Evolutionary conservation across 1,139 yeast species (phyloP).

Genomic region (Yamadazyma membranifaciens): DNA sequence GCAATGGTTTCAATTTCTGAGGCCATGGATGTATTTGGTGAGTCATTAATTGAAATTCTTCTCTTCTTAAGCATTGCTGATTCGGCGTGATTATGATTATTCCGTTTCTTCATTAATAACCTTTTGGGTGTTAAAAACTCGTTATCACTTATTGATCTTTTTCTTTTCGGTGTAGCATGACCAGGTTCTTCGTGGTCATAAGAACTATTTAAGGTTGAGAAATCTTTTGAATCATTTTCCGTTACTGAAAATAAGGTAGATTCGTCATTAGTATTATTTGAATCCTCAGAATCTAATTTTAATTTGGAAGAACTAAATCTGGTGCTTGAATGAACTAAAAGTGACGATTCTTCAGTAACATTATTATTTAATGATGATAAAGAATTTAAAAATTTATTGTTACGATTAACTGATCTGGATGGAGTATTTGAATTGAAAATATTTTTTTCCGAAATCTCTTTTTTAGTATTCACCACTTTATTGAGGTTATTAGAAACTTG

Average conservation of each 20-base stretch:
- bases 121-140: conserved; percentile 34
- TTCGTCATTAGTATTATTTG: conserved; percentile 13
- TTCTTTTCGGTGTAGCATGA: conserved; percentile 8
- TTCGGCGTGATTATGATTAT: background rate
- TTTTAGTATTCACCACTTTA: conserved; percentile 11
- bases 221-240: conserved; percentile 23
- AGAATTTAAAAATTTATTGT: conserved; percentile 21
- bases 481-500: conserved; percentile 23
- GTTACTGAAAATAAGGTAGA: conserved; percentile 35
- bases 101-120: conserved; percentile 8
- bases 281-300: conserved; percentile 9
- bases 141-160: conserved; percentile 4
- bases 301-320: background rate
- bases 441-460: conserved; percentile 10
- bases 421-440: conserved; percentile 21
- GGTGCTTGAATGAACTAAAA: too few species aligned
- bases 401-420: conserved; percentile 16
- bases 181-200: conserved; percentile 18
- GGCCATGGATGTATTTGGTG: conserved; percentile 41
- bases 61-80: conserved; percentile 8
- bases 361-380: conserved; percentile 15
- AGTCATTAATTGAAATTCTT: conserved; percentile 19
- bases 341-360: background rate
- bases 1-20: conserved; percentile 35
- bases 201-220: conserved; percentile 29